Conservation (phyloP, 2,329 filamentous ascomycete species). For the Monosporascus sp. region DNA sequence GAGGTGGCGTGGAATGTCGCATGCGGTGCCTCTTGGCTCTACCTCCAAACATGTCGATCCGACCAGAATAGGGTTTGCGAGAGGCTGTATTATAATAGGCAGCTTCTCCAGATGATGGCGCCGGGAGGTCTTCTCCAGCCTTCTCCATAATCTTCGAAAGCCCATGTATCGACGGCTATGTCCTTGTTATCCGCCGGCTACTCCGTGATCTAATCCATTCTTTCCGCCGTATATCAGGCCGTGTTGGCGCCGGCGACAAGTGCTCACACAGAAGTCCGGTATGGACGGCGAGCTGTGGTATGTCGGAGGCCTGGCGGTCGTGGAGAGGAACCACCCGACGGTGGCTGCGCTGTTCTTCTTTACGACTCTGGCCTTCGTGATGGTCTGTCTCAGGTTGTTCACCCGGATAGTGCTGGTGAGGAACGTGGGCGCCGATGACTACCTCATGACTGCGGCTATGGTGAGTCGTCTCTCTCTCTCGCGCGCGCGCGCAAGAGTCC, state of each 20-base stretch:
- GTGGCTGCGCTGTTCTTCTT: slow-evolving; percentile 12
- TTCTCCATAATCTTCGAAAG: no score
- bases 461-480: slow-evolving; percentile 2
- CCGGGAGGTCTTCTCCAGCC: no score
- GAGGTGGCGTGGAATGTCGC: not conserved
- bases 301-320: slow-evolving; percentile 5
- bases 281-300: slow-evolving; percentile 4
- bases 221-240: not conserved
- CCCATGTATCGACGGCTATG: no score
- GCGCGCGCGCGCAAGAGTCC: not conserved
- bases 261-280: no score
- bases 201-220: not conserved
- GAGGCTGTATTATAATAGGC: no score
- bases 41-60: no score
- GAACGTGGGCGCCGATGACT: slow-evolving; percentile 15
- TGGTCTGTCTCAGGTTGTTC: slow-evolving; percentile 10
- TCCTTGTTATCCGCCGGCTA: not conserved
- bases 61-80: no score
- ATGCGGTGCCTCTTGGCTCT: no score
- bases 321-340: slow-evolving; percentile 6
- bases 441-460: slow-evolving; percentile 10
- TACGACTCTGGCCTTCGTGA: slow-evolving; percentile 12
- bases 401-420: slow-evolving; percentile 12
- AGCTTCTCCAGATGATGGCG: no score
- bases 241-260: no score